phyloP scores from a whole-genome alignment of 306 rosid genomes.

The Mimosa bimucronata region DNA sequence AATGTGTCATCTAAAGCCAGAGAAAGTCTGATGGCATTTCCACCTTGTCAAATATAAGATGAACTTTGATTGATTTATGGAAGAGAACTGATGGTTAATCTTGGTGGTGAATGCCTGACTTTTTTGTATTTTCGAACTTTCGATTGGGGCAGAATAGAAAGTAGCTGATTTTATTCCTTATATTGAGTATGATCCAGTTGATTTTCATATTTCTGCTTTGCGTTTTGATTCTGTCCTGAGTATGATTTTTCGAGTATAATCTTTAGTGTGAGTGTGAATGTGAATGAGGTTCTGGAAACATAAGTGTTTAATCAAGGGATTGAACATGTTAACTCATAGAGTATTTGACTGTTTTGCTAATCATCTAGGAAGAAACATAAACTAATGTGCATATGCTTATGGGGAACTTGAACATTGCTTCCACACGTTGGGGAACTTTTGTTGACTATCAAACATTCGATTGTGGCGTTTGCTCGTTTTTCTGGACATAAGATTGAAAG shows the following conservation, averaged over 20 bases:
- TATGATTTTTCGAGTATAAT: background rate
- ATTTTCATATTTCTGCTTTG: background rate
- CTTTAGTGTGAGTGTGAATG: background rate
- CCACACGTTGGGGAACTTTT: too few relatives aligned
- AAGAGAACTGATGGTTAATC: slow-evolving; percentile 19
- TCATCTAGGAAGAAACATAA: background rate
- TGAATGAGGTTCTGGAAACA: background rate
- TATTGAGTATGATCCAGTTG: background rate
- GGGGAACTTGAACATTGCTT: background rate
- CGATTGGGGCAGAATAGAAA: slow-evolving; percentile 7
- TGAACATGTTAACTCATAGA: background rate
- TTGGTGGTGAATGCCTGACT: slow-evolving; percentile 22
- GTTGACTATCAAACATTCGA: too few relatives aligned
- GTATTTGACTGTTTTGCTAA: too few relatives aligned
- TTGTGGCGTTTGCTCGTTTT: too few relatives aligned
- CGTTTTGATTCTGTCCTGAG: background rate
- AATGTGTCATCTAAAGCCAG: slow-evolving; percentile 27
- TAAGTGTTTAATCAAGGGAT: background rate
- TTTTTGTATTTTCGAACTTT: slow-evolving; percentile 15
- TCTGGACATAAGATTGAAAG: background rate
- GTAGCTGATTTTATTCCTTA: background rate
- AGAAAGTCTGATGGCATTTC: slow-evolving; percentile 26
- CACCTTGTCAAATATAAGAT: background rate
- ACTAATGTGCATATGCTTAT: background rate
- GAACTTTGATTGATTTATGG: slow-evolving; percentile 6